Percentiles rank a stretch among this genome's conserved stretches.
Evolutionary conservation across 148 eudicot species (phyloP).

Genomic region (Silene latifolia): DNA sequence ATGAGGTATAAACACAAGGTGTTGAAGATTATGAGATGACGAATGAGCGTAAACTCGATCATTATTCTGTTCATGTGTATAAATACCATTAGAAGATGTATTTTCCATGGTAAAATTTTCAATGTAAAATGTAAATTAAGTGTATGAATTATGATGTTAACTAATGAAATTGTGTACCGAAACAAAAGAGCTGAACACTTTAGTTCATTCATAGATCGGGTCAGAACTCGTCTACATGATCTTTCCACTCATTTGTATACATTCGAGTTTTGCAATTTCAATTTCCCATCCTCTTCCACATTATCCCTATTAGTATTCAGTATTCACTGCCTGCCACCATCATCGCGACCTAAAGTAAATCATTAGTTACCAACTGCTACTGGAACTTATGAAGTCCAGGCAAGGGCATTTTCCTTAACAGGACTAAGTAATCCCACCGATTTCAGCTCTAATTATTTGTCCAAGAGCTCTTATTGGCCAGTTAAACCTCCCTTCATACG

Average conservation of each 20-base stretch:
- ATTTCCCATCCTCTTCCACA: neutral
- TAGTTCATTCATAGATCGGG: no score
- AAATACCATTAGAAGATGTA: neutral
- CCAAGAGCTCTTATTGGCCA: neutral
- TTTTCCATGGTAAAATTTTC: neutral
- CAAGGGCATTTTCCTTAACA: neutral
- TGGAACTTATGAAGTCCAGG: neutral
- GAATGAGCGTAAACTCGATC: neutral
- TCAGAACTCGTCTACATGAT: no score
- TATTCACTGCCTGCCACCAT: neutral
- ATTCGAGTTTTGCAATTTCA: no score
- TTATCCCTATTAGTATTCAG: no score
- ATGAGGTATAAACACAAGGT: slow-evolving; percentile 38
- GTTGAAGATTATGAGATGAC: neutral
- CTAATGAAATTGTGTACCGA: no score
- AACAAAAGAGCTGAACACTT: no score
- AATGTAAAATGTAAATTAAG: neutral
- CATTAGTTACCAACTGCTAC: neutral
- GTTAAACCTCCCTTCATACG: neutral
- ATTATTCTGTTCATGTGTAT: neutral
- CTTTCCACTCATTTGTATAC: no score
- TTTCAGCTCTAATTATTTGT: neutral
- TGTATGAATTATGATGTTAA: no score
- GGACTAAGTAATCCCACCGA: neutral
- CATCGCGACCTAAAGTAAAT: neutral